Percentiles rank a stretch among this genome's conserved stretches.
These are phyloP conservation scores for Trametes cingulata DNA, from an alignment of 768 basidiomycete species.

Conservation along the genomic window DNA sequence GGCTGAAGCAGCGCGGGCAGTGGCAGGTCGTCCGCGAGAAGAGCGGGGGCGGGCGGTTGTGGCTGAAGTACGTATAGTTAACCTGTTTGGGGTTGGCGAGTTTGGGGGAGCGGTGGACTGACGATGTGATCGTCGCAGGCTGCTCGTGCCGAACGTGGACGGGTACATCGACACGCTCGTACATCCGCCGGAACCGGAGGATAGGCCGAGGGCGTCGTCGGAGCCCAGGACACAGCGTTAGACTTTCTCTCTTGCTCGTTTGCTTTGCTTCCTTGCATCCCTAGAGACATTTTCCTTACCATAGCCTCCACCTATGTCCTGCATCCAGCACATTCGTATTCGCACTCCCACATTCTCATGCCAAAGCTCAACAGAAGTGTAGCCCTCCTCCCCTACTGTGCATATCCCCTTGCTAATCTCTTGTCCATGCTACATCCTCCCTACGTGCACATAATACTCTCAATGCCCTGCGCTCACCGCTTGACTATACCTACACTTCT, in stretches of 20 bases:
- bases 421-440: background rate
- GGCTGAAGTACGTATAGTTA: constrained; percentile 58
- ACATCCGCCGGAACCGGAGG: constrained; percentile 18
- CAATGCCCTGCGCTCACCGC: background rate
- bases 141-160: constrained; percentile 25
- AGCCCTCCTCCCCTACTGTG: background rate
- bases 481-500: background rate
- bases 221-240: constrained; percentile 8
- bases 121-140: too few relatives aligned
- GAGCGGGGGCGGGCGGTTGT: constrained; percentile 57
- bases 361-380: background rate
- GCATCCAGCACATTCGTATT: background rate
- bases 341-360: background rate
- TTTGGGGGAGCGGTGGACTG: too few relatives aligned
- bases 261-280: background rate
- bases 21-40: constrained; percentile 68
- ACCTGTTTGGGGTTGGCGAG: background rate
- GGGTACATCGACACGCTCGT: constrained; percentile 22
- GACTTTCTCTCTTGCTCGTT: background rate
- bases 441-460: background rate
- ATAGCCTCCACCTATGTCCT: background rate
- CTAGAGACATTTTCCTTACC: constrained; percentile 5
- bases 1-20: constrained; percentile 28
- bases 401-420: constrained; percentile 2
- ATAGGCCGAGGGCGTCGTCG: background rate